Percentiles rank a stretch among this genome's conserved stretches.
Evolutionary conservation across 176 grass and related monocot genomes (phyloP).

Genomic region (Juncus effusus): DNA sequence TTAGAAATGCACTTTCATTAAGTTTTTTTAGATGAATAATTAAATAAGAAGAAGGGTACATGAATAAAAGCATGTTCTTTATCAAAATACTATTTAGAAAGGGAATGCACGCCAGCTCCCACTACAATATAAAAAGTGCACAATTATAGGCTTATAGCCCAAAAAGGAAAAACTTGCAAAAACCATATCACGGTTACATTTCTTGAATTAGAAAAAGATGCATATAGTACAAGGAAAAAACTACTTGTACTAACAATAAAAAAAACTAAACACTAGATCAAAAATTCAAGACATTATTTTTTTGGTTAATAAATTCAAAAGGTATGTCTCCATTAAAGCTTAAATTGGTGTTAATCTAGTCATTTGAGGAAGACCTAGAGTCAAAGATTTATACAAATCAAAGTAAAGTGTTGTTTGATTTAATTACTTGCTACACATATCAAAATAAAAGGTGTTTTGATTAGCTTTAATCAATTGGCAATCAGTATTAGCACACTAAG

Average conservation of each 20-base stretch:
- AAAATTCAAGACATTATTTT: too few species aligned
- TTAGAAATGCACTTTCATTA: too few species aligned
- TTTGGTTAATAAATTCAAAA: conserved; percentile 2
- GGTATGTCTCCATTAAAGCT: background rate
- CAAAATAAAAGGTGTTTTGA: conserved; percentile 18
- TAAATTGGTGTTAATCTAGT: background rate
- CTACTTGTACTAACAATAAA: too few species aligned
- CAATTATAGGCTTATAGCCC: too few species aligned
- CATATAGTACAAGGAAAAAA: too few species aligned
- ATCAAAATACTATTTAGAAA: background rate
- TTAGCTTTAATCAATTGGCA: conserved; percentile 8
- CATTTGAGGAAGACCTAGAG: background rate
- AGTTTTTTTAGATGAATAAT: too few species aligned
- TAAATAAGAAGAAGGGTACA: too few species aligned
- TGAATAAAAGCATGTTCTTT: too few species aligned
- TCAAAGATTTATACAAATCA: background rate
- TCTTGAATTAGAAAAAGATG: too few species aligned
- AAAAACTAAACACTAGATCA: too few species aligned
- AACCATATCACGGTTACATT: too few species aligned
- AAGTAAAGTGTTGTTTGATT: conserved; percentile 1
- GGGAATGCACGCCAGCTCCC: conserved; percentile 12
- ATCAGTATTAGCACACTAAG: conserved; percentile 1
- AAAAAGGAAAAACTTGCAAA: too few species aligned
- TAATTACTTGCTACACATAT: conserved; percentile 10
- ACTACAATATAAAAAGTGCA: background rate